phyloP scores from a whole-genome alignment of 768 basidiomycete species.

The Dendrothele bispora region DNA sequence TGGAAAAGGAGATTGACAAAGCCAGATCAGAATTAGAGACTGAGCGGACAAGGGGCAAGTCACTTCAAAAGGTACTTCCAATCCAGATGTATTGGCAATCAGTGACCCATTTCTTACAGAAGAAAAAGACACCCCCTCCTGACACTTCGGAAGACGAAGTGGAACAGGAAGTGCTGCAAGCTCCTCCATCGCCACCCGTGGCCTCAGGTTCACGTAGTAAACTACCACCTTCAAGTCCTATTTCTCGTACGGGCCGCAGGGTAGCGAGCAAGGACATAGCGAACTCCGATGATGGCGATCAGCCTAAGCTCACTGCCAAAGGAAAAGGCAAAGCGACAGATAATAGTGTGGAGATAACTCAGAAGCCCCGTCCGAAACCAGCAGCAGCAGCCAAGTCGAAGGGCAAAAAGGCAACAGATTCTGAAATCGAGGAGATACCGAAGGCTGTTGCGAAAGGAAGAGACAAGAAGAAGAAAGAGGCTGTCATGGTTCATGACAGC shows the following conservation, averaged over 20 bases:
- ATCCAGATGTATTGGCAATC: neutral
- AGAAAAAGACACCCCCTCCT: too few relatives aligned
- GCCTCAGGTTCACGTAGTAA: constrained; percentile 2
- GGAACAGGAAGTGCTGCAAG: constrained; percentile 12
- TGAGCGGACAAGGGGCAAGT: constrained; percentile 27
- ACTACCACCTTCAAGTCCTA: constrained; percentile 4
- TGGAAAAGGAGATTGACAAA: constrained; percentile 43
- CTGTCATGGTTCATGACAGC: too few relatives aligned
- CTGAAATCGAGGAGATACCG: neutral
- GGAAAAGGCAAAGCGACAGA: constrained; percentile 24
- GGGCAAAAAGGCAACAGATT: neutral
- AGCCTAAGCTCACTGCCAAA: constrained; percentile 25
- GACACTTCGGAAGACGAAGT: constrained; percentile 23
- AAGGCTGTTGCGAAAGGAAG: constrained; percentile 9
- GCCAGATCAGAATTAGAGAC: constrained; percentile 44
- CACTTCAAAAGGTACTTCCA: too few relatives aligned
- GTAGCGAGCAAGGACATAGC: constrained; percentile 19
- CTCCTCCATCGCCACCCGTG: constrained; percentile 15
- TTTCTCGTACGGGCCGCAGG: constrained; percentile 9
- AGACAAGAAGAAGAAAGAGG: constrained; percentile 8
- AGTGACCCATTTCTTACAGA: neutral
- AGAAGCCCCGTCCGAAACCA: neutral
- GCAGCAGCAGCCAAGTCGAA: constrained; percentile 7
- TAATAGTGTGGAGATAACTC: neutral
- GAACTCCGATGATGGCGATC: constrained; percentile 8